Evolutionary conservation across 257 asterid species (phyloP).

Genomic region (Solanum chaucha): DNA sequence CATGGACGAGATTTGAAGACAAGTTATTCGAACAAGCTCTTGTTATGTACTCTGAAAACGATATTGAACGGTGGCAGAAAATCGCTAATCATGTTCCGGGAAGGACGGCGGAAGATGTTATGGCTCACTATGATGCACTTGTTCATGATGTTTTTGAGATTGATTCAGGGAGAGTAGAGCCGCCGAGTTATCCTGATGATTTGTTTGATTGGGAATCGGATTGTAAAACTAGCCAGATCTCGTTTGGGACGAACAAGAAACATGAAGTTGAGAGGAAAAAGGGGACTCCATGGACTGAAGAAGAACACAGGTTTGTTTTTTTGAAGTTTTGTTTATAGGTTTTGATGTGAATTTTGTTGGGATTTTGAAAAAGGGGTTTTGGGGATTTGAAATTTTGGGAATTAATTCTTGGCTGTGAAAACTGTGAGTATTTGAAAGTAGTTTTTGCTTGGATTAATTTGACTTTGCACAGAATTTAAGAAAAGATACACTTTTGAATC

Average conservation of each 20-base stretch:
- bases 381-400: background rate
- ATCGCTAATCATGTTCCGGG: slow-evolving; percentile 41
- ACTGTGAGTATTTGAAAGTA: background rate
- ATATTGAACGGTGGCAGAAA: slow-evolving; percentile 44
- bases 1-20: slow-evolving; percentile 52
- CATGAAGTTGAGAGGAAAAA: slow-evolving; percentile 48
- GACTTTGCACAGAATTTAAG: background rate
- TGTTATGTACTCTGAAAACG: slow-evolving; percentile 42
- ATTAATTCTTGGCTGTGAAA: background rate
- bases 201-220: slow-evolving; percentile 10
- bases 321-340: background rate
- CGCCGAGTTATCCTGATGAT: slow-evolving; percentile 38
- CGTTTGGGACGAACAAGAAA: slow-evolving; percentile 42
- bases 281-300: slow-evolving; percentile 88
- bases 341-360: background rate
- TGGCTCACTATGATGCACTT: slow-evolving; percentile 43
- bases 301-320: slow-evolving; percentile 52
- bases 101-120: slow-evolving; percentile 40
- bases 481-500: background rate
- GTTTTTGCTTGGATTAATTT: background rate
- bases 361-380: background rate
- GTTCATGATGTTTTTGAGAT: slow-evolving; percentile 45
- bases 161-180: slow-evolving; percentile 58
- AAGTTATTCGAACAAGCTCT: slow-evolving; percentile 52
- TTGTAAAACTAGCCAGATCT: slow-evolving; percentile 36